A percentile compares a stretch with the other conserved stretches of the same genome.
phyloP scores from a whole-genome alignment of 2,329 filamentous ascomycete genomes.

The Fusarium abutilonis region DNA sequence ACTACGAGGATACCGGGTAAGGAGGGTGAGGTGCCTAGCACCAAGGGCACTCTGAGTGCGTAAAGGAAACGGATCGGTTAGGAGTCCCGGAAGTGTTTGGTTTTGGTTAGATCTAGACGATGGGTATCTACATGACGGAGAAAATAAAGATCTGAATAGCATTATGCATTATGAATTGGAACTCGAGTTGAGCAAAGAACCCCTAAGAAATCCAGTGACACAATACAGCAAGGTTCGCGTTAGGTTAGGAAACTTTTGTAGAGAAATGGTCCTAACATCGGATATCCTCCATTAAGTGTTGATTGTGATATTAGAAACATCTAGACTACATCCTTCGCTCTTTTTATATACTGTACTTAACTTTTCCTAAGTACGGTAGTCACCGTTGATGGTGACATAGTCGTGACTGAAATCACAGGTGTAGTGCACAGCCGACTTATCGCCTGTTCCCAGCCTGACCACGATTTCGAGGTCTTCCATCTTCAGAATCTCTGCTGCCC shows the following conservation, averaged over 20 bases:
- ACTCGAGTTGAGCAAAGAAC: neutral
- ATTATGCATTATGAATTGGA: neutral
- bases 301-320: neutral
- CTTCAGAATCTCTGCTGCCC: slow-evolving; percentile 80
- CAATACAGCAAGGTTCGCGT: no score
- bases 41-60: slow-evolving; percentile 86
- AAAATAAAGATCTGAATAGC: slow-evolving; percentile 2
- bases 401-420: slow-evolving; percentile 90
- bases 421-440: slow-evolving; percentile 78
- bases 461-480: slow-evolving; percentile 82
- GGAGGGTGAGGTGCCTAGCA: slow-evolving; percentile 94
- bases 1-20: slow-evolving; percentile 78
- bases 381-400: slow-evolving; percentile 76
- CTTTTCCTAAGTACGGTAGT: slow-evolving; percentile 67
- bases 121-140: slow-evolving; percentile 4
- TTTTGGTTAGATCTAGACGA: slow-evolving; percentile 26
- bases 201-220: neutral
- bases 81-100: slow-evolving; percentile 41
- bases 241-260: no score
- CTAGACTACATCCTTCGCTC: neutral
- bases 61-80: slow-evolving; percentile 45
- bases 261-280: no score
- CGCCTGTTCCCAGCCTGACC: slow-evolving; percentile 75
- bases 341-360: neutral
- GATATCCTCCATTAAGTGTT: no score